These are phyloP conservation scores for Lactarius evosmus DNA, from an alignment of 768 basidiomycete genomes.

Conservation along the genomic window DNA sequence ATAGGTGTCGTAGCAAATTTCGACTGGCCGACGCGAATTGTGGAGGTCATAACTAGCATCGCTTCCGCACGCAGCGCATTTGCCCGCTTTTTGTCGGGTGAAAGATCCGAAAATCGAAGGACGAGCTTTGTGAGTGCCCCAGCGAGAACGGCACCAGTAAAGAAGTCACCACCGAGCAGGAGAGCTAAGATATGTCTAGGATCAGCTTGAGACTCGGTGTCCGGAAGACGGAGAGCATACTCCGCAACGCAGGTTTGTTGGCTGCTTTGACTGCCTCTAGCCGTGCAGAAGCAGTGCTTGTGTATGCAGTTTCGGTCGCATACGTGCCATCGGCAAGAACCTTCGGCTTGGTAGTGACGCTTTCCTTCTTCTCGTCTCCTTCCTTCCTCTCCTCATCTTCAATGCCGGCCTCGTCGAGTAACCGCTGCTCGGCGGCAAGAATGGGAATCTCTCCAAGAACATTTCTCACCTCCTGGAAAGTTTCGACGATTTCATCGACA, in stretches of 20 bases:
- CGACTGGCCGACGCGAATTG: slow-evolving; percentile 95
- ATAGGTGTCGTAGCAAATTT: slow-evolving; percentile 93
- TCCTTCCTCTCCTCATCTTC: slow-evolving; percentile 49
- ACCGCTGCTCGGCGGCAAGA: slow-evolving; percentile 79
- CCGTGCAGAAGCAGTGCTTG: slow-evolving; percentile 54
- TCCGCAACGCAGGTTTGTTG: slow-evolving; percentile 84
- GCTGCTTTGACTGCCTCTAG: slow-evolving; percentile 84
- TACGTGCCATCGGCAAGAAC: slow-evolving; percentile 97
- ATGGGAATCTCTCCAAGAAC: slow-evolving; percentile 98
- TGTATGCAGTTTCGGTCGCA: slow-evolving; percentile 92
- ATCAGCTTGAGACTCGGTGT: slow-evolving; percentile 7
- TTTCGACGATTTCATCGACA: slow-evolving; percentile 60
- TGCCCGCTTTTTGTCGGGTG: slow-evolving; percentile 46
- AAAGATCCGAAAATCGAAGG: slow-evolving; percentile 60
- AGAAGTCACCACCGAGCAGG: slow-evolving; percentile 94
- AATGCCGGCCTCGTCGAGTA: slow-evolving; percentile 72
- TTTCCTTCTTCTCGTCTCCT: slow-evolving; percentile 49
- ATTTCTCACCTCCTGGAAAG: slow-evolving; percentile 76
- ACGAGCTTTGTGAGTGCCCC: slow-evolving; percentile 89
- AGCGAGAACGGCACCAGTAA: slow-evolving; percentile 90
- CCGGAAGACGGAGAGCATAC: slow-evolving; percentile 39
- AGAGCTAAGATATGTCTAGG: slow-evolving; percentile 48
- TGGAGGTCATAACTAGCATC: slow-evolving; percentile 97
- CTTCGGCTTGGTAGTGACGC: slow-evolving; percentile 56
- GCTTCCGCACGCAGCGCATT: slow-evolving; percentile 89